phyloP scores from a whole-genome alignment of 306 rosid genomes.

The Pterocarpus santalinus region DNA sequence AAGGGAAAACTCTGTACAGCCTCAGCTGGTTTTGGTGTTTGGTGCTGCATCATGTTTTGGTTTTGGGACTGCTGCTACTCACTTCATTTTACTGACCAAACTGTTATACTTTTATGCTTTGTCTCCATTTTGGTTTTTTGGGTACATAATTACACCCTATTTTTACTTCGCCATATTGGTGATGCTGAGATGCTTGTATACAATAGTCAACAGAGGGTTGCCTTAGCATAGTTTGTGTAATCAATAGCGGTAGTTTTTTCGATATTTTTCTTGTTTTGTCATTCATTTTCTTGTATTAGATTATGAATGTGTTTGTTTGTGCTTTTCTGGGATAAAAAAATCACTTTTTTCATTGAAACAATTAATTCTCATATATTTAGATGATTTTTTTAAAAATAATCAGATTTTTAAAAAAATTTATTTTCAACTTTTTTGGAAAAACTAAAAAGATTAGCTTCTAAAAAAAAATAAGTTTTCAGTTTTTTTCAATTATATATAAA shows the following conservation, averaged over 20 bases:
- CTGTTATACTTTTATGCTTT: background rate
- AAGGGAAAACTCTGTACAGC: constrained; percentile 68
- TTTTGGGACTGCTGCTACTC: constrained; percentile 44
- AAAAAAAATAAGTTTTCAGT: no score
- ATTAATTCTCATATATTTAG: no score
- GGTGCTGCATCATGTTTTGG: no score
- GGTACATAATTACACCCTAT: constrained; percentile 25
- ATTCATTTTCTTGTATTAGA: no score
- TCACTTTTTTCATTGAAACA: no score
- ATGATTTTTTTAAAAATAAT: no score
- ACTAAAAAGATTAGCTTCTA: no score
- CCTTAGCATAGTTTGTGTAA: constrained; percentile 48
- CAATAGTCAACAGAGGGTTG: constrained; percentile 58
- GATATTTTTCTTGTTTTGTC: constrained; percentile 40
- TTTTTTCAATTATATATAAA: no score
- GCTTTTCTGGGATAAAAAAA: no score
- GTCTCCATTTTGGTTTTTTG: background rate
- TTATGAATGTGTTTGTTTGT: no score
- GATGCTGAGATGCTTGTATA: constrained; percentile 66
- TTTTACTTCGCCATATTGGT: constrained; percentile 54
- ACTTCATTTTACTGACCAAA: constrained; percentile 7
- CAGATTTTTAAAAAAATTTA: no score
- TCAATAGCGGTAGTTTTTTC: constrained; percentile 38
- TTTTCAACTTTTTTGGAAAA: no score
- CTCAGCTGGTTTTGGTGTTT: constrained; percentile 14